These are phyloP conservation scores for Eucalyptus pumila DNA, from an alignment of 345 rosid genomes.

Conservation along the genomic window DNA sequence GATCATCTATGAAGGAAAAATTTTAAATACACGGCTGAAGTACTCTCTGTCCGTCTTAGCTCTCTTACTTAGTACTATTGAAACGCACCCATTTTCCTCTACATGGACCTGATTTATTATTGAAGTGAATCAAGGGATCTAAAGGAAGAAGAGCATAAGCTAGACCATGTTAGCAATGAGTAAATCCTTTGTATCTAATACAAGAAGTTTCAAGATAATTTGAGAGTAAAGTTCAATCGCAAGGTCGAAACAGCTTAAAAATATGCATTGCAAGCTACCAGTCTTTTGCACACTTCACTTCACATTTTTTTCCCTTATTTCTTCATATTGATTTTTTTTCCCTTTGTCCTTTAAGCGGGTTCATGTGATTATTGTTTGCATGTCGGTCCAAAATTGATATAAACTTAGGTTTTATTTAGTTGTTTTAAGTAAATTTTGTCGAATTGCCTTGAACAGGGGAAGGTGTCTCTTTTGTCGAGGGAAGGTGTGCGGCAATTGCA, in stretches of 20 bases:
- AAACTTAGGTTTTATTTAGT: not conserved
- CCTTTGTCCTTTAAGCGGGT: not conserved
- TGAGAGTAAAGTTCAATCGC: not conserved
- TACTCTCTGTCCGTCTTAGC: not conserved
- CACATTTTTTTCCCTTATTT: not conserved
- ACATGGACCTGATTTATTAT: not conserved
- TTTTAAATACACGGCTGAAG: not conserved
- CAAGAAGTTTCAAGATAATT: not conserved
- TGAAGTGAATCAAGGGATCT: not conserved
- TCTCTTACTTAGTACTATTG: not conserved
- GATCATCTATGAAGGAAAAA: not conserved
- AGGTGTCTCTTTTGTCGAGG: slow-evolving; percentile 33
- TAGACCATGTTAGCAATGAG: not conserved
- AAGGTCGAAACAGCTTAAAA: rapidly evolving
- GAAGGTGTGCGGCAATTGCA: slow-evolving; percentile 36
- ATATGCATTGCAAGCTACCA: not conserved
- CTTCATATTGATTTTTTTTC: not conserved
- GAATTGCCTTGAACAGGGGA: slow-evolving; percentile 20
- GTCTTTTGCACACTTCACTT: not conserved
- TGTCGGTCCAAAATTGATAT: not conserved
- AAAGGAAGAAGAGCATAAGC: not conserved
- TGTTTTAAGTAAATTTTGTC: not conserved
- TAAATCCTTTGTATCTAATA: not conserved
- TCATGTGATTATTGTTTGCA: not conserved
- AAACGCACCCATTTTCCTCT: not conserved